Evolutionary conservation across 352 stramenopile genomes (phyloP), one percentile per base, ranked within the genome.

Genomic region (Sclerospora graminicola): DNA sequence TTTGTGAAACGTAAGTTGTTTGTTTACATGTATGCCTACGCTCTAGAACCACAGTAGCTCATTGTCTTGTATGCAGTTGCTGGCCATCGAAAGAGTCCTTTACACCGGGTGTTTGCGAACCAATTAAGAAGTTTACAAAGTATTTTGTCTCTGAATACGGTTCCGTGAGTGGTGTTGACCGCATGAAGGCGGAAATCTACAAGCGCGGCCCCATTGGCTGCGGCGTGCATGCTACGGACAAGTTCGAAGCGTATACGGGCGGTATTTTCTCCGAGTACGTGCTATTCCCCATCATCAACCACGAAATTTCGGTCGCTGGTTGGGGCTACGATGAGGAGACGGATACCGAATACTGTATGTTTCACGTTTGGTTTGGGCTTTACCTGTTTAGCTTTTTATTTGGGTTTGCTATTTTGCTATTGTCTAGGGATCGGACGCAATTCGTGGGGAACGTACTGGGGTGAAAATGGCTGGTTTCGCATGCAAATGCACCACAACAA

Each of bases 131-230:
- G 39, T 96, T 94, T 41, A 69, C 60, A 29, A 93, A 90, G 58
- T 95, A 92, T 59, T 94, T 84, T 43, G 79, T 96, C 16, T 83
- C 73, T 8, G 88, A 97, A 45, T 96, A 94, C 47, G 87, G 85
- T 37, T 72, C 63, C 27, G 84, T 97, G 14, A 83, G 66, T 32
- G 88, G 84, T 38, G 81, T 61, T 32, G 61, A 92, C 47, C 73
- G 62, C 26, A 95, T 97, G 83, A 96, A 96, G 64, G 79, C 82
- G 2, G 88, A 97, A 69, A 88, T 97, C 35, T 95, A 76, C 64
- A 89, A 91, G 53, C 83, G 84, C 26, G 86, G 86, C 0, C 86
- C 86, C 5, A 94, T 96, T 41, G 84, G 84, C 13, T 96, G 86
- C 41, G 80, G 78, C 19, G 72, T 94, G 26, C 74, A 89, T 38